phyloP scores from a whole-genome alignment of 108 stramenopile species.

The Nitzschia sp. region DNA sequence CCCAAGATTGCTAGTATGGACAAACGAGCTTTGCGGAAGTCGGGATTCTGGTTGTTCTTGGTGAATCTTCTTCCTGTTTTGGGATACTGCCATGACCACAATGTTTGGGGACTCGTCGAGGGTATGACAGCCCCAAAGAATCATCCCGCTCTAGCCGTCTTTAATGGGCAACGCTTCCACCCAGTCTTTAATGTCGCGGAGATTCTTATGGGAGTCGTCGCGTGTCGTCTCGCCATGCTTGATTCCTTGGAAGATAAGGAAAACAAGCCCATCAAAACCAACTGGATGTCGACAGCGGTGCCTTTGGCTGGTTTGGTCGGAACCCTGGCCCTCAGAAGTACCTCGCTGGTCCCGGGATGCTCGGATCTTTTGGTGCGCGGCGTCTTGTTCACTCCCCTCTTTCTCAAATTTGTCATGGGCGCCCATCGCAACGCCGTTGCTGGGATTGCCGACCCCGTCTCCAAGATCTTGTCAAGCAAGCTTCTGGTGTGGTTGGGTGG shows the following conservation, averaged over 20 bases:
- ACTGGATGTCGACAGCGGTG: constrained; percentile 25
- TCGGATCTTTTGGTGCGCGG: constrained; percentile 34
- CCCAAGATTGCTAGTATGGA: constrained; percentile 43
- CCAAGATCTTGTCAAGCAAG: constrained; percentile 28
- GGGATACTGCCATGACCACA: constrained; percentile 40
- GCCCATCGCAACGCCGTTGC: constrained; percentile 37
- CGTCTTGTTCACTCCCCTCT: constrained; percentile 38
- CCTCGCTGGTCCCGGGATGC: constrained; percentile 11
- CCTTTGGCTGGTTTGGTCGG: constrained; percentile 26
- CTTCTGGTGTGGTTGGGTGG: constrained; percentile 37
- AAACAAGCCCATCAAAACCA: constrained; percentile 28
- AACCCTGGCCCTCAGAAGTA: constrained; percentile 21
- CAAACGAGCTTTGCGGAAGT: constrained; percentile 30
- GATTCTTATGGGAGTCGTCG: constrained; percentile 39
- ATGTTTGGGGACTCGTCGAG: constrained; percentile 31
- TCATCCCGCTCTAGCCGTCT: constrained; percentile 36
- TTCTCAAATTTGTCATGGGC: constrained; percentile 42
- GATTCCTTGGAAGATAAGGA: constrained; percentile 30
- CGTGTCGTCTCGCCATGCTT: constrained; percentile 49
- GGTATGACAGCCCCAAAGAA: constrained; percentile 41
- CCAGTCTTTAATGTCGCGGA: constrained; percentile 39
- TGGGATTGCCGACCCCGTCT: constrained; percentile 16
- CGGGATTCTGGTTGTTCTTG: constrained; percentile 26
- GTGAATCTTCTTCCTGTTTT: constrained; percentile 33
- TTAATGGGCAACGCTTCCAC: constrained; percentile 42